phyloP scores from a whole-genome alignment of 2,329 filamentous ascomycete genomes.

The Stagonosporopsis vannaccii region DNA sequence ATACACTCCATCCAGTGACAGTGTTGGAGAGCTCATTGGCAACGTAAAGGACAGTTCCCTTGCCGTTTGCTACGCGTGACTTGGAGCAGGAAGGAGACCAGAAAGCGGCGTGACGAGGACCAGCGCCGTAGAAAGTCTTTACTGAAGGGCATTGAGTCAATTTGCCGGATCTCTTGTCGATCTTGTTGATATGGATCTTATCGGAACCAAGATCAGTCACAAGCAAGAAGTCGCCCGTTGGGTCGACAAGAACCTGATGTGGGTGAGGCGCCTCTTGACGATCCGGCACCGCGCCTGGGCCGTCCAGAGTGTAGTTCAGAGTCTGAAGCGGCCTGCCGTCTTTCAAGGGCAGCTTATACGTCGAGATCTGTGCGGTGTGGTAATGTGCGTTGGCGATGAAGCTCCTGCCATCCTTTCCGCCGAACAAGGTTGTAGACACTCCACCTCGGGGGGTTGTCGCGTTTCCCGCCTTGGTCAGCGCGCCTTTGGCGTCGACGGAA shows the following conservation, averaged over 20 bases:
- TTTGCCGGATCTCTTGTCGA: constrained; percentile 55
- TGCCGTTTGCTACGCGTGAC: constrained; percentile 25
- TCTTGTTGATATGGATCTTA: constrained; percentile 61
- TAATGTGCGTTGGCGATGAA: constrained; percentile 46
- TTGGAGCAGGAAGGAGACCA: constrained; percentile 48
- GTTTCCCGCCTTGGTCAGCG: constrained; percentile 33
- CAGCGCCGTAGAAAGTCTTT: constrained; percentile 56
- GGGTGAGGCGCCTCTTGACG: constrained; percentile 65
- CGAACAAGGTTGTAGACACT: constrained; percentile 41
- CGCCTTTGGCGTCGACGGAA: constrained; percentile 36
- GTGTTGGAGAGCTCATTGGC: constrained; percentile 47
- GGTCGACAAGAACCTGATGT: constrained; percentile 60
- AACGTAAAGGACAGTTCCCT: constrained; percentile 40
- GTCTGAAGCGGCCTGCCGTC: constrained; percentile 37
- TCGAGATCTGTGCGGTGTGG: constrained; percentile 44
- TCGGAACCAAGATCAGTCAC: constrained; percentile 64
- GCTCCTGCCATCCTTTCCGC: constrained; percentile 38
- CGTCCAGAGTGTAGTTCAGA: constrained; percentile 39
- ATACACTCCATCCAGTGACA: constrained; percentile 42
- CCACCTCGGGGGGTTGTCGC: constrained; percentile 34
- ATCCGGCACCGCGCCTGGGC: constrained; percentile 54
- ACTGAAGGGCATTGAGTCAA: constrained; percentile 57
- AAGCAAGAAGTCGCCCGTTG: constrained; percentile 60
- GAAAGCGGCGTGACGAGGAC: constrained; percentile 63
- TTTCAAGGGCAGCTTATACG: constrained; percentile 46